Evolutionary conservation across 129 eudicot genomes (phyloP).

Genomic region (Rutidosis leptorrhynchoides): DNA sequence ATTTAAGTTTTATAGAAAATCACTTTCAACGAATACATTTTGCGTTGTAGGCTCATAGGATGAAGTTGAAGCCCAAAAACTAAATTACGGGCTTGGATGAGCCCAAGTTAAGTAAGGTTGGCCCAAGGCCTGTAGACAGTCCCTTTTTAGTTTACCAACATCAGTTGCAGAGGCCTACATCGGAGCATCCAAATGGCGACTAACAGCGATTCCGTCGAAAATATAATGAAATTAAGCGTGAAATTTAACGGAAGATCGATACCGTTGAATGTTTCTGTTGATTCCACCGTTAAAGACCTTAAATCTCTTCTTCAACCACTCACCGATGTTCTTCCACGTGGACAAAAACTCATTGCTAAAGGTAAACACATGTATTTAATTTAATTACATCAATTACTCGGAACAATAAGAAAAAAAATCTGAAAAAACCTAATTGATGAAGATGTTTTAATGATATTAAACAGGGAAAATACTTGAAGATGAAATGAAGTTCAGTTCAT

Average conservation of each 20-base stretch:
- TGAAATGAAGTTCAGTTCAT: constrained; percentile 50
- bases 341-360: constrained; percentile 88
- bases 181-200: constrained; percentile 32
- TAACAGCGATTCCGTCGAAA: neutral
- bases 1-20: too few species aligned
- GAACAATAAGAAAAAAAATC: neutral
- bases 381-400: neutral
- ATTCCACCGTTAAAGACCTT: constrained; percentile 71
- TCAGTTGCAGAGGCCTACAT: neutral
- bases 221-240: constrained; percentile 35
- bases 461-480: constrained; percentile 69
- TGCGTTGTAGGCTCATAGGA: too few species aligned
- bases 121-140: neutral
- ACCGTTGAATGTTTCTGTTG: constrained; percentile 44
- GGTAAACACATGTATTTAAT: constrained; percentile 33
- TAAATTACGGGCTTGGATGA: neutral
- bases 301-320: constrained; percentile 68
- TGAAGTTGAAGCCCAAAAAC: neutral
- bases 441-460: neutral
- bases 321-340: constrained; percentile 95
- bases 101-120: neutral
- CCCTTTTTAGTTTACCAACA: too few species aligned
- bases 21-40: too few species aligned
- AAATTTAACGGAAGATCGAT: constrained; percentile 71
- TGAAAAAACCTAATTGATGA: neutral